phyloP scores from a whole-genome alignment of 352 stramenopile genomes.

The Globisporangium viniferum region DNA sequence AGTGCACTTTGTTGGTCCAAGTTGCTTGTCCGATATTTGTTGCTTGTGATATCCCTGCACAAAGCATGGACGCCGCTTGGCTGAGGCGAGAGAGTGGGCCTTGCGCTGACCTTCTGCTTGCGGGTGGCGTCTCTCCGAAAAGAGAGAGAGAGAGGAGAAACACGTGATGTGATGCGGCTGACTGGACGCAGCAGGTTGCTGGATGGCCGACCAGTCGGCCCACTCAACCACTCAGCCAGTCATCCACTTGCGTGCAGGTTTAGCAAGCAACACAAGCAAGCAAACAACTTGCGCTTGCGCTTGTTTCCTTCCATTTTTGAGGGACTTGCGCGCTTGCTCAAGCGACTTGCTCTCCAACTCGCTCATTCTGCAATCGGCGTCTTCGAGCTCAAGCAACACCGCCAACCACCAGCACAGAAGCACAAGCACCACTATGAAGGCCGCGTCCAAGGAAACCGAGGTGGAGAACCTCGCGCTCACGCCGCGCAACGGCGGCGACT shows the following conservation, averaged over 20 bases:
- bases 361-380: slow-evolving; percentile 26
- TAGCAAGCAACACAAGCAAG: background rate
- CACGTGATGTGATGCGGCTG: background rate
- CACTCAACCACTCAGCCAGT: background rate
- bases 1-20: background rate
- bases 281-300: background rate
- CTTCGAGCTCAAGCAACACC: slow-evolving; percentile 10
- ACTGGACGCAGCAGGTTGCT: background rate
- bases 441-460: slow-evolving; percentile 1
- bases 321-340: background rate
- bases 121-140: background rate
- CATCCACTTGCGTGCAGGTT: background rate
- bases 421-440: slow-evolving; percentile 16
- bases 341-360: background rate
- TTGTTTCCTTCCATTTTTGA: slow-evolving; percentile 10
- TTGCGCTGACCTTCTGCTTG: background rate
- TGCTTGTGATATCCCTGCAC: too few species aligned
- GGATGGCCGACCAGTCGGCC: background rate
- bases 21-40: too few species aligned
- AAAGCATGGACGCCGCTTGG: background rate
- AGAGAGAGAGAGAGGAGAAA: background rate
- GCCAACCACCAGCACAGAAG: slow-evolving; percentile 6
- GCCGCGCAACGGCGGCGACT: slow-evolving; percentile 37
- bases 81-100: slow-evolving; percentile 5
- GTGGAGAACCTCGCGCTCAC: slow-evolving; percentile 44